These are phyloP conservation scores for Apiospora aurea DNA, from an alignment of 2,329 filamentous ascomycete genomes.

Conservation along the genomic window DNA sequence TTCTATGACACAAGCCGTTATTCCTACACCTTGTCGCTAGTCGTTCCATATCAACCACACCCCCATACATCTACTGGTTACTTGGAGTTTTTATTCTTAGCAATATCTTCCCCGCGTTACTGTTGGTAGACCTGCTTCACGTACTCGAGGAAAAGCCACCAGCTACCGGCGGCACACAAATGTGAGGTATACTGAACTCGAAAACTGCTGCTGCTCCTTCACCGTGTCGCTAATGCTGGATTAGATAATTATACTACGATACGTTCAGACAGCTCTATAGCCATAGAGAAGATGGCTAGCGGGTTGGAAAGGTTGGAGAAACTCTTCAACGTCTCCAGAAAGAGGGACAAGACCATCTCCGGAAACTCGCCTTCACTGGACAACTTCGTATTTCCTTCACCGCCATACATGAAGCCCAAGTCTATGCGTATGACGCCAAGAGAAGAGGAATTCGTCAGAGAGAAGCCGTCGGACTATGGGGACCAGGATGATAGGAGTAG, in stretches of 20 bases:
- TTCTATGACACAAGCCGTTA: slow-evolving; percentile 1
- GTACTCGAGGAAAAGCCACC: not conserved
- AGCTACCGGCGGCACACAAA: not conserved
- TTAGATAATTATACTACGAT: not conserved
- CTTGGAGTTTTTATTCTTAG: not conserved
- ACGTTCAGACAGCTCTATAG: not conserved
- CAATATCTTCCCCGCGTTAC: not conserved
- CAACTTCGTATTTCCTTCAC: slow-evolving; percentile 37
- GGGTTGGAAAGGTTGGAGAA: slow-evolving; percentile 57
- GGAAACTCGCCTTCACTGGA: slow-evolving; percentile 23
- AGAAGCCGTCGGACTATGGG: not conserved
- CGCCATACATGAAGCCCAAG: slow-evolving; percentile 61
- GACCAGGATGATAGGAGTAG: slow-evolving; percentile 32
- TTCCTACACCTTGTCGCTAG: slow-evolving; percentile 26
- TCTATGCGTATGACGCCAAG: slow-evolving; percentile 63
- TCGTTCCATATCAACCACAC: slow-evolving; percentile 28
- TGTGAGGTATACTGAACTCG: not conserved
- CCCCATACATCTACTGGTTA: not conserved
- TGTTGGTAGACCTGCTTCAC: not conserved
- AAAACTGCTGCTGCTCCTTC: not conserved
- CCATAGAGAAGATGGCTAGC: slow-evolving; percentile 51
- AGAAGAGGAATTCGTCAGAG: slow-evolving; percentile 46
- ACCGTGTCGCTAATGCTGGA: not conserved
- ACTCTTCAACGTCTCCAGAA: slow-evolving; percentile 55
- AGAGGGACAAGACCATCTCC: slow-evolving; percentile 38